A percentile compares a stretch with the other conserved stretches of the same genome.
These are phyloP conservation scores for Hyphopichia homilentoma DNA, from an alignment of 805 yeast species.

Conservation along the genomic window DNA sequence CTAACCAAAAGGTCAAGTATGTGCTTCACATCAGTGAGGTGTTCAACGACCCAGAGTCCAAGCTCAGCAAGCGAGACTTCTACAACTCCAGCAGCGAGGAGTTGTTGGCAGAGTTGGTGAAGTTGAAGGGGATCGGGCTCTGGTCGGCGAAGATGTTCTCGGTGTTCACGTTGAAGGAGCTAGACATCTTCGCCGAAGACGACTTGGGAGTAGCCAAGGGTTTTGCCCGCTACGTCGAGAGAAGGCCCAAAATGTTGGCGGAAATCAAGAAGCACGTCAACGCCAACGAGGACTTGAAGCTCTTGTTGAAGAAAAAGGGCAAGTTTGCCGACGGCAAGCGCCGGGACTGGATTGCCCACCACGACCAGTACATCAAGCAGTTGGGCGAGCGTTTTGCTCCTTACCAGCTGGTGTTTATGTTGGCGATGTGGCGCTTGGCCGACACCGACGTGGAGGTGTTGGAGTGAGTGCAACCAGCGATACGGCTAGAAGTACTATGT, in stretches of 20 bases:
- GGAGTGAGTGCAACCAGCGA: too few relatives aligned
- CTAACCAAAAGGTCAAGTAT: conserved; percentile 64
- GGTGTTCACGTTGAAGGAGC: conserved; percentile 60
- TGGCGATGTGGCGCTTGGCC: conserved; percentile 70
- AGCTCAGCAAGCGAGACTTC: conserved; percentile 27
- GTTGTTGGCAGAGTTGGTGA: conserved; percentile 45
- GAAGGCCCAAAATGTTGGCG: conserved; percentile 46
- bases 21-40: conserved; percentile 51
- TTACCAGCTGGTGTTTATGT: conserved; percentile 62
- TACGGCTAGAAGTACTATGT: too few relatives aligned
- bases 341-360: conserved; percentile 65
- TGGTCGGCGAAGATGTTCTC: conserved; percentile 93
- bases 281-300: conserved; percentile 30
- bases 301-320: conserved; percentile 29
- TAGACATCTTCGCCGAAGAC: conserved; percentile 70
- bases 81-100: conserved; percentile 38
- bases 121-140: conserved; percentile 68
- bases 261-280: conserved; percentile 36
- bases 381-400: conserved; percentile 64
- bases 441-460: conserved; percentile 52
- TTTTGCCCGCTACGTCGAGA: conserved; percentile 55
- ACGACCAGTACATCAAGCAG: conserved; percentile 53
- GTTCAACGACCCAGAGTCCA: conserved; percentile 40
- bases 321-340: conserved; percentile 40
- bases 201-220: conserved; percentile 90